Evolutionary conservation across 2,329 filamentous ascomycete genomes (phyloP).

Genomic region (Pseudogymnoascus sp.): DNA sequence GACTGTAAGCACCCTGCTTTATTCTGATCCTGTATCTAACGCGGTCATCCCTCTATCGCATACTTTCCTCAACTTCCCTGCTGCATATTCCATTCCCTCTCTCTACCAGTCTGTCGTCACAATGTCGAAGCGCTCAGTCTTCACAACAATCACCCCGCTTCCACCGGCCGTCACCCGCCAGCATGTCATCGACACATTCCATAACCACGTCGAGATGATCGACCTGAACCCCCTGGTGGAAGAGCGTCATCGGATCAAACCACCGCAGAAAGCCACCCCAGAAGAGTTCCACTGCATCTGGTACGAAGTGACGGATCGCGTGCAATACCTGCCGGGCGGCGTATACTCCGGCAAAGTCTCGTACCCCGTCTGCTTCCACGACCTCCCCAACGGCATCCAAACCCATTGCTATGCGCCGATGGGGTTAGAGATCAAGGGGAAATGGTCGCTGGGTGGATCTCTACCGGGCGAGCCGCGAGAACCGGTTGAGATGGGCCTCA

Average conservation of each 20-base stretch:
- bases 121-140: conserved; percentile 64
- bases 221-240: conserved; percentile 78
- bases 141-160: conserved; percentile 73
- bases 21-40: conserved; percentile 15
- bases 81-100: neutral
- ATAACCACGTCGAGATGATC: conserved; percentile 76
- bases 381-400: conserved; percentile 63
- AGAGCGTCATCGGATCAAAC: conserved; percentile 58
- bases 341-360: conserved; percentile 57
- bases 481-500: conserved; percentile 57
- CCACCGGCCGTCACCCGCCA: conserved; percentile 60
- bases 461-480: conserved; percentile 61
- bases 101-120: conserved; percentile 17
- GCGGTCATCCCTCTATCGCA: neutral
- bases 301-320: conserved; percentile 73
- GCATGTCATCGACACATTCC: conserved; percentile 66
- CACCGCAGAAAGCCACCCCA: conserved; percentile 56
- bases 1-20: neutral
- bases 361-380: conserved; percentile 75
- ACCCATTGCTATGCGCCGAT: conserved; percentile 80
- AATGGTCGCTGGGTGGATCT: conserved; percentile 68
- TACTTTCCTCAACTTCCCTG: neutral
- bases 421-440: conserved; percentile 69
- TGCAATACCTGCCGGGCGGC: conserved; percentile 63
- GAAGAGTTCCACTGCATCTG: conserved; percentile 68